Base-by-base conservation (phyloP, 208 protist genomes). In the Leishmania arabica region DNA sequence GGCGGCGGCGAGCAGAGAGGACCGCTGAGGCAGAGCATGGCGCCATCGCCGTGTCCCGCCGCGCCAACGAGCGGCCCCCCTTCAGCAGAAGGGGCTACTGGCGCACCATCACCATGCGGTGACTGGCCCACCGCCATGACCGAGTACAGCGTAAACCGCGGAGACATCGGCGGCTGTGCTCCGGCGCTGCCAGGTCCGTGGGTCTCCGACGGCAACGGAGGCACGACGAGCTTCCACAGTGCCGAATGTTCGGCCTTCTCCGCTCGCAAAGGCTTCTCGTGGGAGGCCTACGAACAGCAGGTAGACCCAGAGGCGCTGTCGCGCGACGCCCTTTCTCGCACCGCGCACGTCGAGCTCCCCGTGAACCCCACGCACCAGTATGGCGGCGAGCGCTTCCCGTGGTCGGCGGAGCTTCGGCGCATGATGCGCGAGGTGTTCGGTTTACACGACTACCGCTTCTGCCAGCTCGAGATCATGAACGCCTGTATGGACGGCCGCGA, bases 401-500 rank as follows among this genome's bases (percentile, higher is more conserved):
- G 94, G 94, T 96, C 92, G 17, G 68, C 72, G 8, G 92, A 95
- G 82, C 89, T 97, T 75, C 94, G 94, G n/a, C 89, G 91, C 51
- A 95, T 89, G 66, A 96, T 97, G 95, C 88, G 90, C 21, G 95
- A 97, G 85, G 89, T 96, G 34, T 97, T 97, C 78, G 95, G 95
- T 81, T 83, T 97, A 51, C 93, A 96, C 84, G 91, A 93, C 74
- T 99, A 97, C 86, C 91, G 98, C 42, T 88, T 93, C 65, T 92
- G 95, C 78, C 98, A 99, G 89, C 86, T 94, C 24, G 97, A 98
- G 75, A 91, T 98, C 54, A 99, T 99, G 84, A 99, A 99, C 90
- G 97, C 97, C 1, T 92, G 91, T 56, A 93, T 99, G 88, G 84
- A 90, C 70, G 84, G 79, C 19, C 84, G 91, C 60, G 98, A 99